A percentile compares a stretch with the other conserved stretches of the same genome.
Evolutionary conservation across 495 filamentous ascomycete genomes (phyloP).

Genomic region (Hyaloscypha bicolor): DNA sequence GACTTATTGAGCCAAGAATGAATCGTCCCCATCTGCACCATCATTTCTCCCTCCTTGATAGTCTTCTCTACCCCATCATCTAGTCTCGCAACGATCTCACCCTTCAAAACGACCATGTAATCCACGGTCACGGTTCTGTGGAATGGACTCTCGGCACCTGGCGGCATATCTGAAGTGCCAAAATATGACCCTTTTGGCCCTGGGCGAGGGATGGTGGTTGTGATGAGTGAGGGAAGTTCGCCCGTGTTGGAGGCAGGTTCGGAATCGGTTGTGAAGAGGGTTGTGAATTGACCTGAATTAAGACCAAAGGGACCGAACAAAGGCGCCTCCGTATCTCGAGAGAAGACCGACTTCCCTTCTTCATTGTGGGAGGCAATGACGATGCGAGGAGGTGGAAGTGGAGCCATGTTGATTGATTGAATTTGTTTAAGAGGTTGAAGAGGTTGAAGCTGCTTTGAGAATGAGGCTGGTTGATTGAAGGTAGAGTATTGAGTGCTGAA

Average conservation of each 20-base stretch:
- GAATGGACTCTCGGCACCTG: conserved; percentile 30
- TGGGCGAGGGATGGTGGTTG: conserved; percentile 29
- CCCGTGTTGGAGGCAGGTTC: conserved; percentile 31
- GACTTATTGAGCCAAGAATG: conserved; percentile 38
- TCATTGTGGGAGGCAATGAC: conserved; percentile 37
- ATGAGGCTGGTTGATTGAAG: neutral
- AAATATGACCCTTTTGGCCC: conserved; percentile 32
- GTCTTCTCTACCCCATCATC: conserved; percentile 38
- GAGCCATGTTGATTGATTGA: neutral
- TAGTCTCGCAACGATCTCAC: conserved; percentile 38
- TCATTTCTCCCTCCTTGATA: conserved; percentile 35
- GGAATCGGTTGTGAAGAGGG: conserved; percentile 30
- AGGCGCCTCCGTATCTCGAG: conserved; percentile 30
- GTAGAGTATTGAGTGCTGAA: neutral
- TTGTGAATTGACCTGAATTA: conserved; percentile 29
- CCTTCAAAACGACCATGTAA: conserved; percentile 37
- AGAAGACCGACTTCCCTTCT: conserved; percentile 38
- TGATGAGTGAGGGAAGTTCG: neutral
- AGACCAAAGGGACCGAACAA: conserved; percentile 39
- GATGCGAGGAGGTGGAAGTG: conserved; percentile 31
- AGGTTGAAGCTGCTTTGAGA: neutral
- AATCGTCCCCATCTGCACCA: conserved; percentile 38
- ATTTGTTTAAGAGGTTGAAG: too few species aligned
- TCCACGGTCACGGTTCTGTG: conserved; percentile 40
- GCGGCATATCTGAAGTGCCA: conserved; percentile 33